phyloP scores from a whole-genome alignment of 2,329 filamentous ascomycete species.

The Myriosclerotinia scirpicola region DNA sequence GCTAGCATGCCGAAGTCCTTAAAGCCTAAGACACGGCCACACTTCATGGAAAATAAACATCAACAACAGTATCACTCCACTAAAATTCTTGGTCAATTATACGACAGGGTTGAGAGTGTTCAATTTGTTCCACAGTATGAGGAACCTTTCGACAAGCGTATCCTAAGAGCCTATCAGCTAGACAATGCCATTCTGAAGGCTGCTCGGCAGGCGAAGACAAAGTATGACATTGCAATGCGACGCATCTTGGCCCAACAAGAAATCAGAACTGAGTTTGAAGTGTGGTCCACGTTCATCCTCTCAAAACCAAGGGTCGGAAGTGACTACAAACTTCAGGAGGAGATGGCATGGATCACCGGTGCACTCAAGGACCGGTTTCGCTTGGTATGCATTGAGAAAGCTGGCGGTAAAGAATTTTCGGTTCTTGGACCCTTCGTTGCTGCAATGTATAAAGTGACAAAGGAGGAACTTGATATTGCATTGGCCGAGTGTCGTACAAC shows the following conservation, averaged over 20 bases:
- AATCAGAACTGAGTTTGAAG: conserved; percentile 85
- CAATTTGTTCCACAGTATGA: conserved; percentile 74
- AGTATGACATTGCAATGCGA: conserved; percentile 75
- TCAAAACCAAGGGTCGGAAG: conserved; percentile 67
- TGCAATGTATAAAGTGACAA: conserved; percentile 85
- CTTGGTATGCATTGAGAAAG: conserved; percentile 62
- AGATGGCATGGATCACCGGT: conserved; percentile 67
- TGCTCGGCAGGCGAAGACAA: conserved; percentile 66
- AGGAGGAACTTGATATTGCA: conserved; percentile 64
- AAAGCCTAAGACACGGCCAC: conserved; percentile 67
- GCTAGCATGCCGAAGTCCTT: conserved; percentile 65
- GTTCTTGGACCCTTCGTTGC: conserved; percentile 71
- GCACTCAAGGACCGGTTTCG: conserved; percentile 69
- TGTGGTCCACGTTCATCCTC: conserved; percentile 84
- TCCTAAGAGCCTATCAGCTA: conserved; percentile 63
- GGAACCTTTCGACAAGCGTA: conserved; percentile 71
- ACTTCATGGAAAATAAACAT: conserved; percentile 77
- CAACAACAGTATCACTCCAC: conserved; percentile 61
- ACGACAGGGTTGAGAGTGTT: conserved; percentile 67
- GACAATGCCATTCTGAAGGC: conserved; percentile 54
- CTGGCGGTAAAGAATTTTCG: conserved; percentile 58
- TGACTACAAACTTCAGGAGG: conserved; percentile 87
- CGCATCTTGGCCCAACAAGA: conserved; percentile 83
- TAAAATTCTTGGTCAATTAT: conserved; percentile 77
- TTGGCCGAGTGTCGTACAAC: conserved; percentile 49